phyloP scores from a whole-genome alignment of 352 stramenopile genomes.

The Globisporangium polare region DNA sequence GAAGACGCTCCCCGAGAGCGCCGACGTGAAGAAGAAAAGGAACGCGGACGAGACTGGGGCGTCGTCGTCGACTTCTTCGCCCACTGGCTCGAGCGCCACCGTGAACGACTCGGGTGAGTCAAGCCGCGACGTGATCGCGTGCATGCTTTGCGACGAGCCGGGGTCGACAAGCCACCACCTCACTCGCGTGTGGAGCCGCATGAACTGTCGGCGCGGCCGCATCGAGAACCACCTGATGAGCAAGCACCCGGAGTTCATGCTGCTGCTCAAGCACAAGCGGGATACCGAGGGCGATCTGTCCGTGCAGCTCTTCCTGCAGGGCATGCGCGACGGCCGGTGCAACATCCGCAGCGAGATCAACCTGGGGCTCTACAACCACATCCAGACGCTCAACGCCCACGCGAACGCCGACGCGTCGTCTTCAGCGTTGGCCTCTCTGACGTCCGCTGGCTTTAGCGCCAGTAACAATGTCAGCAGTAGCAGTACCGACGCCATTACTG shows the following conservation, averaged over 20 bases:
- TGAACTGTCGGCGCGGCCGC: constrained; percentile 68
- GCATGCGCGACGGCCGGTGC: constrained; percentile 64
- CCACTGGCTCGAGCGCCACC: neutral
- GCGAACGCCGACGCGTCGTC: neutral
- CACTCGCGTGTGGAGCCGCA: constrained; percentile 68
- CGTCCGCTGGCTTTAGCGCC: too few species aligned
- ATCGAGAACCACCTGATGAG: constrained; percentile 81
- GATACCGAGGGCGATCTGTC: constrained; percentile 62
- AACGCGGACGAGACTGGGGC: neutral
- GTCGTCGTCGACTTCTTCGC: neutral
- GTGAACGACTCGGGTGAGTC: constrained; percentile 19
- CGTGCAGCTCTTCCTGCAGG: constrained; percentile 76
- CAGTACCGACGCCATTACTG: too few species aligned
- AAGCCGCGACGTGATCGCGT: constrained; percentile 56
- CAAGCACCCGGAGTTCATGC: constrained; percentile 81
- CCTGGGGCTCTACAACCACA: constrained; percentile 49
- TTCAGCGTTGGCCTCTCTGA: neutral
- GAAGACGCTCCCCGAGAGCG: constrained; percentile 43
- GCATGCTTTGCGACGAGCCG: constrained; percentile 76
- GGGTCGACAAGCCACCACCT: constrained; percentile 44
- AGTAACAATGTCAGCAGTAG: neutral
- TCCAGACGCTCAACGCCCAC: constrained; percentile 21
- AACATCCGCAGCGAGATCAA: constrained; percentile 70
- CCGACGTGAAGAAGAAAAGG: constrained; percentile 26
- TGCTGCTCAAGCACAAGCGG: constrained; percentile 74